phyloP scores from a whole-genome alignment of 2,329 filamentous ascomycete species.

The Neofusicoccum ribis region DNA sequence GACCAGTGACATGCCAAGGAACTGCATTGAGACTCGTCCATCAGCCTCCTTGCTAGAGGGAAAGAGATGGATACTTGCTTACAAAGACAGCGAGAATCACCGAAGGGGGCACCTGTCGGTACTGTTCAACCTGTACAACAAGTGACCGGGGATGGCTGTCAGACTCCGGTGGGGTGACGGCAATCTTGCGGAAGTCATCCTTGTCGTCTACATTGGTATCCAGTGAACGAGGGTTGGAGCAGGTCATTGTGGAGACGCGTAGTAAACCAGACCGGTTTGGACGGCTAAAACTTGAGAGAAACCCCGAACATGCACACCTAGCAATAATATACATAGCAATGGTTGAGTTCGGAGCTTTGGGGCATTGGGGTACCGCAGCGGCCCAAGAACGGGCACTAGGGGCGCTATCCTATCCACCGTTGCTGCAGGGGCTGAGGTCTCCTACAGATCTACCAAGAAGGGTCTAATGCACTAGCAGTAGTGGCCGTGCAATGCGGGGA shows the following conservation, averaged over 20 bases:
- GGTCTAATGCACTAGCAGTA: neutral
- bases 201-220: neutral
- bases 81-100: neutral
- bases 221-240: neutral
- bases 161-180: neutral
- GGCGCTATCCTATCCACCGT: neutral
- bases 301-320: neutral
- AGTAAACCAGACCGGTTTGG: neutral
- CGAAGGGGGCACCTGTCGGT: neutral
- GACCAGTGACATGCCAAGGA: constrained; percentile 27
- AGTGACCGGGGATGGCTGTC: neutral
- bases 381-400: neutral
- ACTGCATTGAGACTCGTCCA: constrained; percentile 9
- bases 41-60: neutral
- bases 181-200: too few species aligned
- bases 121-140: neutral
- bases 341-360: neutral
- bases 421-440: neutral
- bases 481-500: neutral
- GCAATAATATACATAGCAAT: neutral
- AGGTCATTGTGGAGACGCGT: neutral
- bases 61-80: neutral
- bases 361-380: neutral
- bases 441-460: too few species aligned
- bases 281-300: neutral